Base-by-base conservation (phyloP, 306 rosid genomes). In the Trifolium fragiferum region DNA sequence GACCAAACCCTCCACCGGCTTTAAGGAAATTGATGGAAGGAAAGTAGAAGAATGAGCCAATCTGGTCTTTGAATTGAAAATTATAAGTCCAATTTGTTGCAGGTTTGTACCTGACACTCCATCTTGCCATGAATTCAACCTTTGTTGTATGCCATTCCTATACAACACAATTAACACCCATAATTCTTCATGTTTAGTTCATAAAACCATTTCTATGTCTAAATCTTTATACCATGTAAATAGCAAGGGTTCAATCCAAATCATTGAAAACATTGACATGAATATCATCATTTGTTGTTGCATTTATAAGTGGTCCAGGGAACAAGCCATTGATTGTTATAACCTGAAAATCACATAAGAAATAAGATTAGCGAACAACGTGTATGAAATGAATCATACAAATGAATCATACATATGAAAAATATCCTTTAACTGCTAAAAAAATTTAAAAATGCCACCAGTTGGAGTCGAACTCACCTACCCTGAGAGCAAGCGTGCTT, bases 121-220 rank as follows among this genome's bases (percentile, higher is more conserved):
- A 86, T 94, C 96, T 87, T 94, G 90, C 99, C 96, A 92, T 75
- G 98, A 92, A 79, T 92, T 82, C 50, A 84, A 79, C 85, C 93
- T 87, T 81, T 94, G 96, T 4, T 92, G 87, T 63, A 94, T 92
- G 12, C 97, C 96, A 89, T 94, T 90, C 97, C 97, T 94, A 72
- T 10, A 4, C 60, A 53, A 19, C 20, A 38, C 72, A 71, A 13
- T 25, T 50, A 66, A 80, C 12, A 54, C 32, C 72, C 80, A 80
- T 13, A 6, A 53, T 63, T 43, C 12, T 53, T 7, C 8, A 7
- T 18, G 16, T 30, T 76, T 40, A 54, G 6, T 62, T 14, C 76
- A 66, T 25, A 32, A 61, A 1, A 4, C 3, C 3, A 20, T 55
- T 55, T 55, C 4, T 21, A 10, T 18, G 18, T 55, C 8, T 21